Evolutionary conservation across 2,329 filamentous ascomycete genomes (phyloP).

Genomic region (Pseudogymnoascus sp.): DNA sequence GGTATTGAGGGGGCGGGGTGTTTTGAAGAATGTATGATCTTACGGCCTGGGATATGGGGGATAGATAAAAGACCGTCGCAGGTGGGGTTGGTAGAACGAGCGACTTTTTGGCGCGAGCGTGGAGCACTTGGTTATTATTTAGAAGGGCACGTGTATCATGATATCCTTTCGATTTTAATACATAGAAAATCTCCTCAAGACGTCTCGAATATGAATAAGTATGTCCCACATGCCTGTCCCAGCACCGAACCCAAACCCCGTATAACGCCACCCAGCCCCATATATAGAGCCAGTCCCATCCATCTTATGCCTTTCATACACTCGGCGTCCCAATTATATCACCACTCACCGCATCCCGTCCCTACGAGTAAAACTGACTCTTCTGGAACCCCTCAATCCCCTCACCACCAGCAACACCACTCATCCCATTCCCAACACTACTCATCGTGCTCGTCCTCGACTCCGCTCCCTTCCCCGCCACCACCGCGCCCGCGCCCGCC

Average conservation of each 20-base stretch:
- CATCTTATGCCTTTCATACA: background rate
- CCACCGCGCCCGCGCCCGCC: constrained; percentile 34
- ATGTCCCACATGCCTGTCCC: background rate
- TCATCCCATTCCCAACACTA: constrained; percentile 27
- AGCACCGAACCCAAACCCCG: background rate
- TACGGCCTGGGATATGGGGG: background rate
- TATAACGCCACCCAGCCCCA: background rate
- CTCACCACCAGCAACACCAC: constrained; percentile 46
- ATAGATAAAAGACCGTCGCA: background rate
- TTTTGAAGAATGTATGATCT: background rate
- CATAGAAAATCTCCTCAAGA: background rate
- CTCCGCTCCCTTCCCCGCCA: constrained; percentile 25
- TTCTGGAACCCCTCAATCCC: constrained; percentile 63
- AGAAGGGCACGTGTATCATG: background rate
- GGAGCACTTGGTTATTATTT: background rate
- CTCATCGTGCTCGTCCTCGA: constrained; percentile 38
- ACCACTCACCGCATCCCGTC: background rate
- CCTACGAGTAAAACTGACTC: constrained; percentile 55
- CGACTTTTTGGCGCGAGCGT: background rate
- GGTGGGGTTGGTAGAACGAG: background rate
- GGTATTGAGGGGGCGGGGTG: background rate
- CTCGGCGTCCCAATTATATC: background rate
- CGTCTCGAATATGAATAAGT: background rate
- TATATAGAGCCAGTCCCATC: background rate
- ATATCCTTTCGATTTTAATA: background rate